These are phyloP conservation scores for Laguncularia racemosa DNA, from an alignment of 345 rosid species.

Conservation along the genomic window DNA sequence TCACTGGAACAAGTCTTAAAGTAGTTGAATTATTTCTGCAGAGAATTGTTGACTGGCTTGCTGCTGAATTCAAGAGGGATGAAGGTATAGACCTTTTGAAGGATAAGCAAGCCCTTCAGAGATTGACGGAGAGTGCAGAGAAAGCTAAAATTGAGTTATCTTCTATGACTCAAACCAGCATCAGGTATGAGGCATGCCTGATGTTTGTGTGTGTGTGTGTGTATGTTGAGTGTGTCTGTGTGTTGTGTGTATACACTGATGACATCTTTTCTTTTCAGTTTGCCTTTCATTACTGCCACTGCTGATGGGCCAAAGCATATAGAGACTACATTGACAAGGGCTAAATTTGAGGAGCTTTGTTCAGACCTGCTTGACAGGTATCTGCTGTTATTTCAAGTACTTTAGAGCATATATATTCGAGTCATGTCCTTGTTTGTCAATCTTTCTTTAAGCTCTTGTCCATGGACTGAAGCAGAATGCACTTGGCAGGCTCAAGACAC, in stretches of 20 bases:
- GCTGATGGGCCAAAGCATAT: constrained; percentile 90
- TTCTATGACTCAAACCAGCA: constrained; percentile 79
- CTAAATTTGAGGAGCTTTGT: constrained; percentile 86
- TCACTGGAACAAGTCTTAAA: background rate
- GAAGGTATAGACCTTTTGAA: constrained; percentile 95
- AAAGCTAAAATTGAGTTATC: constrained; percentile 98
- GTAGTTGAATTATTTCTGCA: constrained; percentile 16
- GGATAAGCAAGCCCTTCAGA: constrained; percentile 97
- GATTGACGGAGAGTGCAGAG: constrained; percentile 91
- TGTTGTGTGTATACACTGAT: constrained; percentile 22
- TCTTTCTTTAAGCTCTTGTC: background rate
- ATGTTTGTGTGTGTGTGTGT: background rate
- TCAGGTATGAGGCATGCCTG: constrained; percentile 26
- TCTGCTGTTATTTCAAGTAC: background rate
- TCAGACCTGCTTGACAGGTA: constrained; percentile 80
- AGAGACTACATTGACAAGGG: constrained; percentile 86
- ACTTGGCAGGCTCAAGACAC: constrained; percentile 29
- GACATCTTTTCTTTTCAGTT: constrained; percentile 22
- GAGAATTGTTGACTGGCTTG: constrained; percentile 98
- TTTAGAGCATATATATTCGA: background rate
- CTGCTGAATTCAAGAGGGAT: constrained; percentile 62
- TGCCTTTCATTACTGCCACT: constrained; percentile 31
- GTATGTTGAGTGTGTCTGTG: background rate
- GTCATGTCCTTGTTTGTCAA: background rate
- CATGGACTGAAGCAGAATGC: too few relatives aligned